These are phyloP conservation scores for Ophiostoma tasmaniense DNA, from an alignment of 2,329 filamentous ascomycete genomes.

Conservation along the genomic window DNA sequence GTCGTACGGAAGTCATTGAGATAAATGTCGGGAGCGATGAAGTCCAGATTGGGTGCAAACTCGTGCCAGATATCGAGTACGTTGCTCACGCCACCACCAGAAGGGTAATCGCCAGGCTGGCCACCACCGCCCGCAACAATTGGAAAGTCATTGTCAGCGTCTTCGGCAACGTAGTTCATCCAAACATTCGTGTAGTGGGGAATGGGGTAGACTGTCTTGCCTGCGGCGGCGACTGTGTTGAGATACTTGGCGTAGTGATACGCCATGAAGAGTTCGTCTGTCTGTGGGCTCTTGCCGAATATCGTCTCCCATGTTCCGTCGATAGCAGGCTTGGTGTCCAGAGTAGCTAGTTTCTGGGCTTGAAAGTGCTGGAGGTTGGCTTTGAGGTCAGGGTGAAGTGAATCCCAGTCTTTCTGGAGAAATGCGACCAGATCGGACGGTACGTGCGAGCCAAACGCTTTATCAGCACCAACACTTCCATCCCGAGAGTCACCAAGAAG, in stretches of 20 bases:
- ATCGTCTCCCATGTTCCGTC: conserved; percentile 23
- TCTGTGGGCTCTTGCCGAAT: conserved; percentile 25
- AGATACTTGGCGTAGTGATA: conserved; percentile 29
- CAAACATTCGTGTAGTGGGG: conserved; percentile 31
- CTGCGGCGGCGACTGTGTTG: conserved; percentile 29
- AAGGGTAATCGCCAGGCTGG: conserved; percentile 37
- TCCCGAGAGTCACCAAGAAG: conserved; percentile 45
- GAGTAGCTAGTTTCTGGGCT: background rate
- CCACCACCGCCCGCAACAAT: conserved; percentile 17
- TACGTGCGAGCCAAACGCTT: conserved; percentile 30
- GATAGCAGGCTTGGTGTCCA: background rate
- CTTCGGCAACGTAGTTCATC: conserved; percentile 27
- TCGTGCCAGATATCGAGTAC: conserved; percentile 38
- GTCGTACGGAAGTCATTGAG: conserved; percentile 30
- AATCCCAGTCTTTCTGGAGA: background rate
- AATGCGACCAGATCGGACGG: conserved; percentile 16
- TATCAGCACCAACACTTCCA: conserved; percentile 33
- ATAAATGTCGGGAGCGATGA: conserved; percentile 41
- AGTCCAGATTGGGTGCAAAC: conserved; percentile 37
- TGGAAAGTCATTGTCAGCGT: conserved; percentile 1
- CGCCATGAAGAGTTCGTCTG: conserved; percentile 33
- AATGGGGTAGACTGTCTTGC: conserved; percentile 28
- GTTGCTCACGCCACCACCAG: conserved; percentile 35
- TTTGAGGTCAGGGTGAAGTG: background rate
- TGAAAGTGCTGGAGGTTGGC: conserved; percentile 15